Percentiles rank a stretch among this genome's conserved stretches.
Evolutionary conservation across 2,329 filamentous ascomycete genomes (phyloP).

Genomic region (Berkeleyomyces basicola): DNA sequence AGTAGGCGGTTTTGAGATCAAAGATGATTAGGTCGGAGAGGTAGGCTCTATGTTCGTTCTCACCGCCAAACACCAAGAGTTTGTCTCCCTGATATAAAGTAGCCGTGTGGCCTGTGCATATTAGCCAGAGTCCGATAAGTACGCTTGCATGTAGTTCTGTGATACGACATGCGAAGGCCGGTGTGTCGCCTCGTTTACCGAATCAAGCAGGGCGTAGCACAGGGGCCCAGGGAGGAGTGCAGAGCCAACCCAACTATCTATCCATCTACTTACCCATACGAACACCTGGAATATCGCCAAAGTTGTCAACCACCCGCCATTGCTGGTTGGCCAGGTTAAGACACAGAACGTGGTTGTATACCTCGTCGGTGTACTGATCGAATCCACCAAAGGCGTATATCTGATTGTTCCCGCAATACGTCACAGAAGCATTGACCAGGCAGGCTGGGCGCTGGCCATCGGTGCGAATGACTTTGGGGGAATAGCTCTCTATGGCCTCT

Average conservation of each 20-base stretch:
- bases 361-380: constrained; percentile 96
- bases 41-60: constrained; percentile 94
- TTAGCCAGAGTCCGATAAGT: constrained; percentile 8
- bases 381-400: constrained; percentile 98
- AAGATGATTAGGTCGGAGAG: constrained; percentile 93
- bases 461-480: constrained; percentile 66
- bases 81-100: constrained; percentile 89
- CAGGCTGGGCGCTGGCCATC: constrained; percentile 75
- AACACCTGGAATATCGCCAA: constrained; percentile 91
- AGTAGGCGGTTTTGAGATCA: constrained; percentile 83
- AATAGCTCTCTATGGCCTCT: constrained; percentile 52
- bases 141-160: not conserved
- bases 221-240: not conserved
- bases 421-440: constrained; percentile 93
- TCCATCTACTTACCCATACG: constrained; percentile 60
- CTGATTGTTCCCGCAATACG: constrained; percentile 93
- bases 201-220: not conserved
- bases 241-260: too few relatives aligned
- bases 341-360: constrained; percentile 92
- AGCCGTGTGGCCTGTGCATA: constrained; percentile 63
- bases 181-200: not conserved
- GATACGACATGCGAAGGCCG: not conserved
- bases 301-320: constrained; percentile 95
- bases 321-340: constrained; percentile 76
- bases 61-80: constrained; percentile 89